Conservation (phyloP, 2,329 filamentous ascomycete genomes). For the Fusarium continuum region DNA sequence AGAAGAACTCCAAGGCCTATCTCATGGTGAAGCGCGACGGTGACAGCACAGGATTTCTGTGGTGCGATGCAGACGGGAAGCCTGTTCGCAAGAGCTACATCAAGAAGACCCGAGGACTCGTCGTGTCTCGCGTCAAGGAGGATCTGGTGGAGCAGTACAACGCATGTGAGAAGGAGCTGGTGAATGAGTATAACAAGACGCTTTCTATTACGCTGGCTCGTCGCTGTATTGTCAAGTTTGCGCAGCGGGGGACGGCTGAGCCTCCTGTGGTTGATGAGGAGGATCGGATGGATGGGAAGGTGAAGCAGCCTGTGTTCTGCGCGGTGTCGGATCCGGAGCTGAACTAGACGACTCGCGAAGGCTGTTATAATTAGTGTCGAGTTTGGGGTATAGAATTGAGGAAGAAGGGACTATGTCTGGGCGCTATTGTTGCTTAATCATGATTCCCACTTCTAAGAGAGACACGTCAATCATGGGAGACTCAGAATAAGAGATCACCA, state of each 20-base stretch:
- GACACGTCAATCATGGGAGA: too few relatives aligned
- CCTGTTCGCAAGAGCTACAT: background rate
- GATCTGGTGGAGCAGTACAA: background rate
- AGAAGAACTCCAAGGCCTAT: background rate
- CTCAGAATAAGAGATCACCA: background rate
- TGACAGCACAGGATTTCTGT: background rate
- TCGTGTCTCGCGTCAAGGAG: background rate
- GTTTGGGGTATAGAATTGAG: accelerated
- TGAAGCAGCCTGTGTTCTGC: background rate
- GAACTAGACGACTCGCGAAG: background rate
- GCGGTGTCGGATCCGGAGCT: background rate
- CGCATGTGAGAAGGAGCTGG: background rate
- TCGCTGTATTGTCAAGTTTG: background rate
- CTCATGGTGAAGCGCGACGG: background rate
- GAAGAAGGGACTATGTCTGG: too few relatives aligned
- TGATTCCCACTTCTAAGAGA: too few relatives aligned
- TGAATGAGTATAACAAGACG: background rate
- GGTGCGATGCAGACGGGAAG: background rate
- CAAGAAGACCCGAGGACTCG: background rate
- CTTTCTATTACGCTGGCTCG: background rate
- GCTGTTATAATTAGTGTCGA: background rate
- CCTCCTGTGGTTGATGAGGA: background rate
- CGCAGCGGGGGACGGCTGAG: background rate
- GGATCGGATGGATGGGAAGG: background rate
- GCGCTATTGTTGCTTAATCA: background rate